phyloP scores from a whole-genome alignment of 768 basidiomycete genomes.

The Mycena rebaudengoi region DNA sequence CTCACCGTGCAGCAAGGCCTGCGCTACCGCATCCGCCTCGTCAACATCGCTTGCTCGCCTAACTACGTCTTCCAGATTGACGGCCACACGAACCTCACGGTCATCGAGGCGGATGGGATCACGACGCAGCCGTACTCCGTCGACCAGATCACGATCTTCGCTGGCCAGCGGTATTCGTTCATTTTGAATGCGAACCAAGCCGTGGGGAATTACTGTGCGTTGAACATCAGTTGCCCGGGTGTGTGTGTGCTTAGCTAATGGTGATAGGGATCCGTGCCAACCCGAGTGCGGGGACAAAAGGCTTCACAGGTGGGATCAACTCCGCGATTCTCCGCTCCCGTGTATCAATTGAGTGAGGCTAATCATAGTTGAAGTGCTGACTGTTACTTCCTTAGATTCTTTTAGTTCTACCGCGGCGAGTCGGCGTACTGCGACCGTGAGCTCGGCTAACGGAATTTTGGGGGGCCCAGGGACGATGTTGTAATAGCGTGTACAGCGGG shows the following conservation, averaged over 20 bases:
- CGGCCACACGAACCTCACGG: slow-evolving; percentile 27
- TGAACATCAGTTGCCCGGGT: not conserved
- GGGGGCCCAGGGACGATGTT: too few relatives aligned
- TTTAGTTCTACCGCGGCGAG: too few relatives aligned
- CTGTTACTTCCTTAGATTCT: too few relatives aligned
- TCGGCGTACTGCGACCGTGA: too few relatives aligned
- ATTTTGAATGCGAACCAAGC: not conserved
- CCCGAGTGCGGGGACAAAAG: not conserved
- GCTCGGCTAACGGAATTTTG: too few relatives aligned
- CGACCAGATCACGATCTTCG: not conserved
- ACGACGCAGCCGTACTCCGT: not conserved
- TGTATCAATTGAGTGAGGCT: too few relatives aligned
- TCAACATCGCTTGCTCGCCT: slow-evolving; percentile 38
- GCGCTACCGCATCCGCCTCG: slow-evolving; percentile 40
- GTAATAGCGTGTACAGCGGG: too few relatives aligned
- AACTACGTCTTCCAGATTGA: slow-evolving; percentile 39
- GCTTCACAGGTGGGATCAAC: not conserved
- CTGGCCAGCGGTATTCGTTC: not conserved
- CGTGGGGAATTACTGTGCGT: not conserved
- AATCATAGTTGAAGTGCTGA: too few relatives aligned
- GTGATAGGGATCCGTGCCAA: not conserved
- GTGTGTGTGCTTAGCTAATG: not conserved
- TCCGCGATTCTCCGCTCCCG: not conserved
- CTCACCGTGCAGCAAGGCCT: slow-evolving; percentile 5
- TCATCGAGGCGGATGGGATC: slow-evolving; percentile 10